A percentile compares a stretch with the other conserved stretches of the same genome.
phyloP scores from a whole-genome alignment of 2,329 filamentous ascomycete genomes.

The Sporothrix globosa region DNA sequence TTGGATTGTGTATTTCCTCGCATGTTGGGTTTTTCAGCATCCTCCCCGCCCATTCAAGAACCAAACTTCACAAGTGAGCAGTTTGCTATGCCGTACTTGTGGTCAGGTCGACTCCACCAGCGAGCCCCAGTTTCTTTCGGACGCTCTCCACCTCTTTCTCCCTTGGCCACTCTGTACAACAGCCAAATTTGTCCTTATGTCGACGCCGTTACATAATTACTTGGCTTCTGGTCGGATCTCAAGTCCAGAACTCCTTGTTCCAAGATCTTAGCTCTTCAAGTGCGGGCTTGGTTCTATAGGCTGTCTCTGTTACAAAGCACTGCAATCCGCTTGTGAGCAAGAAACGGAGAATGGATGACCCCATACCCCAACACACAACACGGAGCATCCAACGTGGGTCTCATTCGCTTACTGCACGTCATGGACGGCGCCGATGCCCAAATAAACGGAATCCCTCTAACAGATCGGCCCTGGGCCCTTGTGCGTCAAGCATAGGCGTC shows the following conservation, averaged over 20 bases:
- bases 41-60: too few relatives aligned
- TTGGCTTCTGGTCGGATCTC: not conserved
- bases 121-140: slow-evolving; percentile 2
- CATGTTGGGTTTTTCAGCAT: too few relatives aligned
- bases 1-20: too few relatives aligned
- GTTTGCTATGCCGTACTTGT: too few relatives aligned
- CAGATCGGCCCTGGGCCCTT: not conserved
- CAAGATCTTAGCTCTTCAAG: not conserved
- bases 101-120: not conserved
- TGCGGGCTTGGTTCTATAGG: not conserved
- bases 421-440: not conserved
- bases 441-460: not conserved
- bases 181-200: not conserved
- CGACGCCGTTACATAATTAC: not conserved
- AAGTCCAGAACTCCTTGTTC: not conserved
- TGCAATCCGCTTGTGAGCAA: not conserved
- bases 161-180: slow-evolving; percentile 4
- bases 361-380: not conserved
- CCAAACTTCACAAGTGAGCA: too few relatives aligned
- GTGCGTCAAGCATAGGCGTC: slow-evolving; percentile 21
- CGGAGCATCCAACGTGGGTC: not conserved
- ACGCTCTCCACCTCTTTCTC: not conserved
- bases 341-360: not conserved
- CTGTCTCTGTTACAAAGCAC: slow-evolving; percentile 3
- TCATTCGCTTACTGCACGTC: not conserved